Evolutionary conservation across 768 basidiomycete genomes (phyloP).

Genomic region (Leucocoprinus birnbaumii): DNA sequence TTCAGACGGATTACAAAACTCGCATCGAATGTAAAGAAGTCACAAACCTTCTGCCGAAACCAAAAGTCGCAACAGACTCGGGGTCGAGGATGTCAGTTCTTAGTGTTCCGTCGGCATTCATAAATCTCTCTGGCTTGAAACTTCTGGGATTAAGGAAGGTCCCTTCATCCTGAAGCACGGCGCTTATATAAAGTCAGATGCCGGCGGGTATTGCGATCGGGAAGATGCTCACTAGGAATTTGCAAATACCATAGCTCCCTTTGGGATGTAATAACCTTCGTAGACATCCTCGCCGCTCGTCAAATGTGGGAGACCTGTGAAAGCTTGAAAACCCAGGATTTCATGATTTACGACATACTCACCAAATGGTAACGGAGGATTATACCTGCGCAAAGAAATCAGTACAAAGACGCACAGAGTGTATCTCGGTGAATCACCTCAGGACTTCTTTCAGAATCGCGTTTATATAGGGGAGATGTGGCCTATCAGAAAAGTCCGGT

Average conservation of each 20-base stretch:
- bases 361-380: neutral
- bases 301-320: constrained; percentile 7
- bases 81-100: constrained; percentile 24
- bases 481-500: constrained; percentile 19
- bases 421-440: constrained; percentile 12
- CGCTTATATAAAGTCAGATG: constrained; percentile 7
- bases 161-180: constrained; percentile 18
- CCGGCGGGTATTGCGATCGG: neutral
- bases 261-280: constrained; percentile 10
- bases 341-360: neutral
- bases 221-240: constrained; percentile 5
- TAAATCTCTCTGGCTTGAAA: constrained; percentile 20
- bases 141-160: constrained; percentile 15
- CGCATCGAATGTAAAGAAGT: neutral
- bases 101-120: constrained; percentile 14
- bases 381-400: neutral
- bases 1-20: neutral
- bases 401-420: neutral
- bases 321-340: neutral
- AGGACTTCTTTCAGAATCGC: constrained; percentile 20
- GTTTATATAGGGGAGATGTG: constrained; percentile 16
- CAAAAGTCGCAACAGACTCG: constrained; percentile 21
- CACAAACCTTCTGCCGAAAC: constrained; percentile 26
- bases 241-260: constrained; percentile 11
- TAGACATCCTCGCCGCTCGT: constrained; percentile 10